These are phyloP conservation scores for Blastobotrys aristatus DNA, from an alignment of 1,139 yeast species.

Conservation along the genomic window DNA sequence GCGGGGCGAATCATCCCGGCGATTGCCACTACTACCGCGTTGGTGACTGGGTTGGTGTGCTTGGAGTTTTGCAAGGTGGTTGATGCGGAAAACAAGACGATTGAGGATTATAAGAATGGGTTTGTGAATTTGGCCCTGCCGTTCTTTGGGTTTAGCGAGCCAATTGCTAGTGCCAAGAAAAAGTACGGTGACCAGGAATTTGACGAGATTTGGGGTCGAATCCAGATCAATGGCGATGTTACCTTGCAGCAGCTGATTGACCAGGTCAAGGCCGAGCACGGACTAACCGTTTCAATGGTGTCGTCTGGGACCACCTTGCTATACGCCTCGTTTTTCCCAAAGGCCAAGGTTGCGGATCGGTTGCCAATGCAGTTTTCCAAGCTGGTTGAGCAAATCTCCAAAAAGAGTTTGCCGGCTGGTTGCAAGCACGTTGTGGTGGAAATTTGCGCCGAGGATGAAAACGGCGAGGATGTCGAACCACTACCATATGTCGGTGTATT, in stretches of 20 bases:
- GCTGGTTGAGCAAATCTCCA: conserved; percentile 74
- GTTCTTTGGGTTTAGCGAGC: conserved; percentile 95
- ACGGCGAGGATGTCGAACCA: conserved; percentile 91
- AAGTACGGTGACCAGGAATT: conserved; percentile 66
- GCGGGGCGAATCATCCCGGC: conserved; percentile 95
- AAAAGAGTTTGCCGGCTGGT: conserved; percentile 74
- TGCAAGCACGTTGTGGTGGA: conserved; percentile 77
- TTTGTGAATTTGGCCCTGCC: conserved; percentile 92
- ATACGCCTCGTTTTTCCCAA: conserved; percentile 92
- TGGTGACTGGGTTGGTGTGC: conserved; percentile 92
- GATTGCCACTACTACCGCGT: conserved; percentile 95
- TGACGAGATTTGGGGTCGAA: conserved; percentile 95
- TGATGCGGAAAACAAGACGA: conserved; percentile 55
- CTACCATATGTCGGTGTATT: conserved; percentile 65
- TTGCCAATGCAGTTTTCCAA: conserved; percentile 61
- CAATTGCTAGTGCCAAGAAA: conserved; percentile 77
- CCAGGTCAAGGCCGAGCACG: conserved; percentile 73
- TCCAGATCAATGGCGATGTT: conserved; percentile 71
- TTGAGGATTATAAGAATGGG: conserved; percentile 92
- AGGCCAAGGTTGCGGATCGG: conserved; percentile 81
- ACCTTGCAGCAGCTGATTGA: conserved; percentile 73
- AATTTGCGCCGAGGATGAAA: conserved; percentile 84
- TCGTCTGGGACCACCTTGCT: conserved; percentile 85
- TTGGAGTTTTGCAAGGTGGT: conserved; percentile 88
- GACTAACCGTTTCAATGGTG: conserved; percentile 82